Percentiles rank a stretch among this genome's conserved stretches.
phyloP scores from a whole-genome alignment of 345 rosid species.

The Aethionema arabicum region DNA sequence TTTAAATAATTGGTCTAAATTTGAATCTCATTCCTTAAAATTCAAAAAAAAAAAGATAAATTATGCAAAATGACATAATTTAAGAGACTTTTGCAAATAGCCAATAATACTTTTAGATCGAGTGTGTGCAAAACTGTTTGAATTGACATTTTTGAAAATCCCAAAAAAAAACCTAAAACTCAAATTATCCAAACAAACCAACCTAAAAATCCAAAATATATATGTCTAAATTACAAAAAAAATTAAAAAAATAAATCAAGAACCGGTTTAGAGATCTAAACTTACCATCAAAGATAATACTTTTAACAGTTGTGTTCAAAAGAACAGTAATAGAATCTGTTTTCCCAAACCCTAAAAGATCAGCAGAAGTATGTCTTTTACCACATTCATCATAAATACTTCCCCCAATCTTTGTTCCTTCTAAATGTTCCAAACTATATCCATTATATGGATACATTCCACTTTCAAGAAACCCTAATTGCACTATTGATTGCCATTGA shows the following conservation, averaged over 20 bases:
- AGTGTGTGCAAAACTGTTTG: no score
- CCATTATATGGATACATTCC: slow-evolving; percentile 69
- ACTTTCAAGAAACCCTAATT: slow-evolving; percentile 72
- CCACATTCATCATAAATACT: slow-evolving; percentile 58
- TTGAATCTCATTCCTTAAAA: no score
- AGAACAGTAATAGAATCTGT: slow-evolving; percentile 50
- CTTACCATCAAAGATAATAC: slow-evolving; percentile 43
- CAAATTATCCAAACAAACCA: no score
- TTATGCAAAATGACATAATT: no score
- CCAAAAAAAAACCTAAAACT: no score
- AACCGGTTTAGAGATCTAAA: background rate
- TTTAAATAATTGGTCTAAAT: no score
- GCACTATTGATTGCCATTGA: slow-evolving; percentile 63
- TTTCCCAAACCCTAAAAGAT: slow-evolving; percentile 59
- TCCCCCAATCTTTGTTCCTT: slow-evolving; percentile 79
- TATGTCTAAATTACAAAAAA: background rate
- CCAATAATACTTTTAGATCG: no score
- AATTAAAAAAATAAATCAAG: no score
- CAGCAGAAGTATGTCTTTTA: slow-evolving; percentile 66
- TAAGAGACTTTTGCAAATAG: no score
- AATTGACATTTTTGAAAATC: no score
- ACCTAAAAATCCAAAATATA: no score
- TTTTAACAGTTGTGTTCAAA: slow-evolving; percentile 58
- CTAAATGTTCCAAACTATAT: slow-evolving; percentile 58
- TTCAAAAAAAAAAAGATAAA: no score